Evolutionary conservation across 2,329 filamentous ascomycete genomes (phyloP).

Genomic region (Zymoseptoria crescenta): DNA sequence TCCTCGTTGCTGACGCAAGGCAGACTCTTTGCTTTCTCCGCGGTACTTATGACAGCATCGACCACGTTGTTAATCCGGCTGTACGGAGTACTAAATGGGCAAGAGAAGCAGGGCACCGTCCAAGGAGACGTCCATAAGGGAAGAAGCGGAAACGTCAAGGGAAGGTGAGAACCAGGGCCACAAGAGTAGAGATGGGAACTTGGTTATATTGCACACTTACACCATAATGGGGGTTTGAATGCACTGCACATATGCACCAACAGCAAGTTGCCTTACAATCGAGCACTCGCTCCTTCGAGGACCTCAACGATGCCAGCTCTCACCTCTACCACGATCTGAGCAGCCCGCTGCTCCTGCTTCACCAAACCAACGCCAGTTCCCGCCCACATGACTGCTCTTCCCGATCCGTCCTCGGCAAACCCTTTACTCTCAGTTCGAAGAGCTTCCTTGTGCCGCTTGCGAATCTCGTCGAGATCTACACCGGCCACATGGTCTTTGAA

Average conservation of each 20-base stretch:
- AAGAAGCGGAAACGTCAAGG: slow-evolving; percentile 22
- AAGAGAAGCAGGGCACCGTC: slow-evolving; percentile 1
- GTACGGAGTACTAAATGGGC: slow-evolving; percentile 60
- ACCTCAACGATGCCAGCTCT: slow-evolving; percentile 30
- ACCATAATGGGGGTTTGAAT: background rate
- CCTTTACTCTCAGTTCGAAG: slow-evolving; percentile 42
- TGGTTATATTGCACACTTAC: background rate
- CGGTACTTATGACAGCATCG: slow-evolving; percentile 61
- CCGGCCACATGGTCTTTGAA: slow-evolving; percentile 35
- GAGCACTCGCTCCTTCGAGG: slow-evolving; percentile 17
- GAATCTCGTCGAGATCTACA: slow-evolving; percentile 36
- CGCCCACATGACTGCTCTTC: slow-evolving; percentile 54
- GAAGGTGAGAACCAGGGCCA: slow-evolving; percentile 8
- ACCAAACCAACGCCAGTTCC: slow-evolving; percentile 53
- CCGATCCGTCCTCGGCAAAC: slow-evolving; percentile 38
- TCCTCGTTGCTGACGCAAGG: slow-evolving; percentile 21
- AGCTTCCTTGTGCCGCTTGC: slow-evolving; percentile 39
- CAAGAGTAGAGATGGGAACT: background rate
- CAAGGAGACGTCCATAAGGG: slow-evolving; percentile 10
- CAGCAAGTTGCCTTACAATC: slow-evolving; percentile 1
- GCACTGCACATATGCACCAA: background rate
- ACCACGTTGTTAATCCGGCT: slow-evolving; percentile 62
- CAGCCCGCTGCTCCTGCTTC: slow-evolving; percentile 41
- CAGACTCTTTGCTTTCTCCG: slow-evolving; percentile 42
- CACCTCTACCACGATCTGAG: slow-evolving; percentile 45